Evolutionary conservation across 805 yeast genomes (phyloP), one percentile per base, ranked within the genome.

Genomic region (Hyphopichia homilentoma): DNA sequence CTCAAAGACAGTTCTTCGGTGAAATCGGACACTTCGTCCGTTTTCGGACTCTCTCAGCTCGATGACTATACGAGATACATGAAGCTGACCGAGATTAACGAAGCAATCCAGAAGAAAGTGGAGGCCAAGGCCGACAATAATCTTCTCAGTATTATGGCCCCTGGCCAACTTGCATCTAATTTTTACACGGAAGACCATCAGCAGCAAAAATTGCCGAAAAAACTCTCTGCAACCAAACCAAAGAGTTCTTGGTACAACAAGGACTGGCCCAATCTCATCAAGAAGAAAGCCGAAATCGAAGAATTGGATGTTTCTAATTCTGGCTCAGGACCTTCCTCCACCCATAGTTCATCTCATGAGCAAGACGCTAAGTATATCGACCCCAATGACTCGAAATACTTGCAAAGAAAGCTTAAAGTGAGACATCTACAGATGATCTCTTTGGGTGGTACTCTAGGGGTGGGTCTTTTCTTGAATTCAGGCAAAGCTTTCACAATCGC

Each of bases 341-440:
- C 27, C 26, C 9, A 32, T 4, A 15, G 44, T 2, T 34, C 44
- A 5, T 23, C 42, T 6, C 25, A 39, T 4, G 27, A 25, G 8
- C 30, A 26, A 25, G 35, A 28, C 13, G 30, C 19, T 32, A 17
- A 18, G 8, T 14, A 29, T 9, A 13, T 16, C 5, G 19, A 7
- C 6, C 6, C 17, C 6, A 32, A 41, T 28, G 36, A 41, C 8
- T 23, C 29, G 7, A 35, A 35, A 8, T 48, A 44, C 21, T 46
- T 79, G 27, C 84, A 78, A 39, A 59, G 89, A 35, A 77, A 75
- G 39, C 60, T 84, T 27, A 70, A 71, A 33, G 76, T 78, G 18
- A 59, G 87, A 15, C 90, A 84, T 53, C 57, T 84, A 13, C 88
- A 83, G 48, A 81, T 83, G 79, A 79, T 84, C 29, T 84, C 89